Evolutionary conservation across 2,329 filamentous ascomycete species (phyloP), one percentile per base, ranked within the genome.

Genomic region (Coniella lustricola): DNA sequence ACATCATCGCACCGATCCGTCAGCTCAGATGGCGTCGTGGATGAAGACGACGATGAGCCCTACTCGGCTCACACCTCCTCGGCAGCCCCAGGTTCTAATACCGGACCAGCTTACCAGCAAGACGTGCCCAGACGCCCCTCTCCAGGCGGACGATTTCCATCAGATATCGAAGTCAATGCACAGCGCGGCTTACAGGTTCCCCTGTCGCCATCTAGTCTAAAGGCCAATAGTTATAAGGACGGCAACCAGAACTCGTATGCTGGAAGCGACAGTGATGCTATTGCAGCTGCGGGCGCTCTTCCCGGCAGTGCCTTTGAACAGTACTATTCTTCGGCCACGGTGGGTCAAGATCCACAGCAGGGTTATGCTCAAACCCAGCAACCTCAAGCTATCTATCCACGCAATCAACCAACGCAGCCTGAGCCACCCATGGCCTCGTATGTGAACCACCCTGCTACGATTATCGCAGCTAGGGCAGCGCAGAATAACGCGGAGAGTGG

Each of bases 61-160:
- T 83, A 82, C 59, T 72, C 77, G 37, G 72, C 73, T 17, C 68
- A 70, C 50, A 65, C 67, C 59, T 82, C 83, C 31, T 78, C 82
- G 34, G 76, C 81, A 17, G 38, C 38, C 22, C 38, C 29, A 59
- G 70, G 69, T 49, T 55, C 70, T 69, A 52, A 70, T 67, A 57
- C 69, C 71, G 53, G 29, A 8, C 33, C 40, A 18, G 37, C 17
- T 4, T 46, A 36, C 12, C 74, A 68, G 55, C 69, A 75, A 60
- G 75, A 78, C 51, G 64, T 65, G 46, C 73, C 78, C 59, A 77
- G 78, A 67, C 83, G 90, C 67, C 87, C 88, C 64, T 82, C 87
- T 77, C 84, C 89, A 82, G 91, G 90, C 83, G 91, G 91, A 75
- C 83, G 90, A 68, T 98, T 98, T 73, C 91, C 91, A 70, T 94